Base-by-base conservation (phyloP, 1,284 basidiomycete genomes). In the Thecaphora frezii region DNA sequence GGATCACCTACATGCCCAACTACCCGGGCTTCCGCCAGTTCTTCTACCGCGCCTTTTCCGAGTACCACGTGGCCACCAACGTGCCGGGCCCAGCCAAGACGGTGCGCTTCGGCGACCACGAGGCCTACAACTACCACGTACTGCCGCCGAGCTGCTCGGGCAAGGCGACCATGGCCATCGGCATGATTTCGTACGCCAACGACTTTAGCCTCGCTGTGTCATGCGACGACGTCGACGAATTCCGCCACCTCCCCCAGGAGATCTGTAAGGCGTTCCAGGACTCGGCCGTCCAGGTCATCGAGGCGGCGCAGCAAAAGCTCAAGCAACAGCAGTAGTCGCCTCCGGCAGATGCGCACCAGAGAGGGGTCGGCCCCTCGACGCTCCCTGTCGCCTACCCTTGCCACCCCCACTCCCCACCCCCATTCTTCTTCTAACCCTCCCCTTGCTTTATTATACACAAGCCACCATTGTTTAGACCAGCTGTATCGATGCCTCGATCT, bases 61-160 rank as follows among this genome's bases (percentile, higher is more conserved):
- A 77, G 60, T 77, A 78, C 43, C 70, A 74, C 47, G 76, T 78
- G 19, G 71, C 69, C 36, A 78, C 74, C 30, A 78, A 78, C 41
- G 71, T 78, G 18, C 76, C 76, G 1, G 76, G 76, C 21, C 76
- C 76, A 22, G 59, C 71, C 44, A 71, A 78, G 63, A 67, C 61
- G 0, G 73, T 78, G 43, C 53, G 50, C 26, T 78, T 78, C 44
- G 76, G 76, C 39, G 14, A 47, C 41, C 76, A 78, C 58, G 63
- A 76, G 54, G 76, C 76, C 14, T 76, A 67, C 50, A 65, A 55
- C 54, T 78, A 78, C 55, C 74, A 77, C 46, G 74, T 77, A 36
- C 66, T 78, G 19, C 76, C 76, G 22, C 76, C 76, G 43, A 68
- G 64, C 50, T 69, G 66, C 30, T 74, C 76, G 4, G 76, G 76